Evolutionary conservation across 2,329 filamentous ascomycete species (phyloP).

Genomic region (Aspergillus pseudoglaucus): DNA sequence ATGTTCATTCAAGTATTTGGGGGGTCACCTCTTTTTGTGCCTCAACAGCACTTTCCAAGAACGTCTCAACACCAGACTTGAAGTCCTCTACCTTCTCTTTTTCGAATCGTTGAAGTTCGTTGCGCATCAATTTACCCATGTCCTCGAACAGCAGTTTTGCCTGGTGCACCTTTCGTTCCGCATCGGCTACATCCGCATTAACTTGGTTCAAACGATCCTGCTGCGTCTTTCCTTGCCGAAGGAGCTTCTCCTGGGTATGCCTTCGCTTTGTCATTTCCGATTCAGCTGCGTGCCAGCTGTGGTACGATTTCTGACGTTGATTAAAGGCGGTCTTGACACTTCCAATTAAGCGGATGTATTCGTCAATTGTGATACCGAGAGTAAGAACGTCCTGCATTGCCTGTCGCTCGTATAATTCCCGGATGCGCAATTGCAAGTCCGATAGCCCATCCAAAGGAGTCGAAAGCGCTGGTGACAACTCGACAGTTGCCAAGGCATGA

Average conservation of each 20-base stretch:
- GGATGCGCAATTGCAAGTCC: constrained; percentile 86
- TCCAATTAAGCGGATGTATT: constrained; percentile 93
- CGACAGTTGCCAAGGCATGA: constrained; percentile 86
- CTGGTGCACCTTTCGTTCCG: constrained; percentile 87
- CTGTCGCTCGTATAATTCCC: constrained; percentile 91
- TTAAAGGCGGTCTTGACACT: constrained; percentile 89
- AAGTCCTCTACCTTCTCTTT: constrained; percentile 98
- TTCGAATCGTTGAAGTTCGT: constrained; percentile 89
- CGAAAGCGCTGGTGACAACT: constrained; percentile 81
- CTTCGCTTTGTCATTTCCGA: constrained; percentile 86
- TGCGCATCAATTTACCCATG: constrained; percentile 89
- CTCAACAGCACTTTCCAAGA: constrained; percentile 92
- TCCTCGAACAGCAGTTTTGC: constrained; percentile 88
- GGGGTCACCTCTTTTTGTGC: constrained; percentile 87
- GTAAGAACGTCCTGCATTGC: constrained; percentile 95
- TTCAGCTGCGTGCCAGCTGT: constrained; percentile 88
- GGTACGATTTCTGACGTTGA: constrained; percentile 91
- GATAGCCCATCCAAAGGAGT: constrained; percentile 85
- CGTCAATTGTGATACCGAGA: constrained; percentile 93
- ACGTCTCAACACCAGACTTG: constrained; percentile 96
- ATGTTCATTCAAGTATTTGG: constrained; percentile 7
- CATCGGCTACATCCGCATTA: constrained; percentile 87
- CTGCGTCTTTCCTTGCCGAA: constrained; percentile 89
- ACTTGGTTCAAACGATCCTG: constrained; percentile 92
- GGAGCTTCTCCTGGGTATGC: constrained; percentile 83